Evolutionary conservation across 768 basidiomycete genomes (phyloP).

Genomic region (Kwoniella mangroviensis): DNA sequence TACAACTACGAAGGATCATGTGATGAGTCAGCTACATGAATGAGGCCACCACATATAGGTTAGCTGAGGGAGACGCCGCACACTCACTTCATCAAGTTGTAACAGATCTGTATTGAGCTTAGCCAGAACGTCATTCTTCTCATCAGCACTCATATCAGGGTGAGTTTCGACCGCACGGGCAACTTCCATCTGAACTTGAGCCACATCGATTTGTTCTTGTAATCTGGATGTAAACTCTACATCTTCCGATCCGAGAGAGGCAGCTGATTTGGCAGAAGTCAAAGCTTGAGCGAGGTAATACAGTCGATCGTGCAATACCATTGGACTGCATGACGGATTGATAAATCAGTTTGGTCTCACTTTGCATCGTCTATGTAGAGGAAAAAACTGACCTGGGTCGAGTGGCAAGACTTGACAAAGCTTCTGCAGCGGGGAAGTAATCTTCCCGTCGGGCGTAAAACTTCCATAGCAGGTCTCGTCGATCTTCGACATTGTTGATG

Average conservation of each 20-base stretch:
- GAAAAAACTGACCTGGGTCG: slow-evolving; percentile 62
- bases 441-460: slow-evolving; percentile 93
- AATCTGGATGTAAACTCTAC: slow-evolving; percentile 92
- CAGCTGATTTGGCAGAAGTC: slow-evolving; percentile 94
- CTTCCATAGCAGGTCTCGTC: slow-evolving; percentile 81
- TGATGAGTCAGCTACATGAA: neutral
- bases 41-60: neutral
- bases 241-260: slow-evolving; percentile 78
- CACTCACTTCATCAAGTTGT: slow-evolving; percentile 79
- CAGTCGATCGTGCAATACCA: slow-evolving; percentile 70
- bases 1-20: slow-evolving; percentile 67
- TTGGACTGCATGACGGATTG: slow-evolving; percentile 24
- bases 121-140: slow-evolving; percentile 48
- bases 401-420: slow-evolving; percentile 80
- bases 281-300: slow-evolving; percentile 94
- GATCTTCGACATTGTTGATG: slow-evolving; percentile 39
- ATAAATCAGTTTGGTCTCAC: neutral
- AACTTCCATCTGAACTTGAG: slow-evolving; percentile 93
- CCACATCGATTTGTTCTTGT: slow-evolving; percentile 95
- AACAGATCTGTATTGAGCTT: slow-evolving; percentile 62
- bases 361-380: neutral
- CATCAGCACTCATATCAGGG: slow-evolving; percentile 47
- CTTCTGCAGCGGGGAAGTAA: slow-evolving; percentile 82
- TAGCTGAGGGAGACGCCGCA: neutral
- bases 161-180: slow-evolving; percentile 67